phyloP scores from a whole-genome alignment of 805 yeast genomes.

The Lachancea fermentati region DNA sequence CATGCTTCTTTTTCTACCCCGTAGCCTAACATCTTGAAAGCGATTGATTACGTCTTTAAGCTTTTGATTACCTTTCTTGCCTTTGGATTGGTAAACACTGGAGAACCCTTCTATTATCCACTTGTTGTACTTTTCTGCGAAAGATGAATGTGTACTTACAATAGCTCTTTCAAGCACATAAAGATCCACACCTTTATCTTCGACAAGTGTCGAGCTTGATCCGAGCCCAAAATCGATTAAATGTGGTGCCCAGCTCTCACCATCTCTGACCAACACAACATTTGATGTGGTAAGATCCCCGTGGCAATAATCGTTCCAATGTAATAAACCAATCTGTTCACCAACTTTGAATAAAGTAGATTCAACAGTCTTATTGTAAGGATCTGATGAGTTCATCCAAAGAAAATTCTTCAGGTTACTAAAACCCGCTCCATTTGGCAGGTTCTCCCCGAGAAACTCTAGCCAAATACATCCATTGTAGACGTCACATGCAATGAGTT shows the following conservation, averaged over 20 bases:
- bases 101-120: constrained; percentile 74
- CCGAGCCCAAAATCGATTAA: constrained; percentile 92
- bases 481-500: constrained; percentile 69
- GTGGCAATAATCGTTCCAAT: constrained; percentile 73
- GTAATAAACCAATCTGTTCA: constrained; percentile 60
- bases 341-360: constrained; percentile 54
- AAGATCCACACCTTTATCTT: constrained; percentile 95
- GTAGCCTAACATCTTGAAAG: constrained; percentile 75
- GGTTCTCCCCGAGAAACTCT: constrained; percentile 61
- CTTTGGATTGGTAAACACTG: constrained; percentile 29
- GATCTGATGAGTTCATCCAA: constrained; percentile 44
- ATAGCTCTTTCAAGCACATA: constrained; percentile 92
- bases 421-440: constrained; percentile 43
- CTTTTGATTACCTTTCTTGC: constrained; percentile 36
- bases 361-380: constrained; percentile 37
- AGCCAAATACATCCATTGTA: constrained; percentile 81
- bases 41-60: constrained; percentile 52
- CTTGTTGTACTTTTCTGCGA: constrained; percentile 53
- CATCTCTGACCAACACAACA: constrained; percentile 46
- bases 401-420: constrained; percentile 69
- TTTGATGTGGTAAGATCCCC: constrained; percentile 95
- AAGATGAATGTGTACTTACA: constrained; percentile 79
- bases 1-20: constrained; percentile 96
- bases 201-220: constrained; percentile 65
- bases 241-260: constrained; percentile 39